A percentile compares a stretch with the other conserved stretches of the same genome.
These are phyloP conservation scores for Pyrenochaeta sp. DNA, from an alignment of 2,329 filamentous ascomycete genomes.

Conservation along the genomic window DNA sequence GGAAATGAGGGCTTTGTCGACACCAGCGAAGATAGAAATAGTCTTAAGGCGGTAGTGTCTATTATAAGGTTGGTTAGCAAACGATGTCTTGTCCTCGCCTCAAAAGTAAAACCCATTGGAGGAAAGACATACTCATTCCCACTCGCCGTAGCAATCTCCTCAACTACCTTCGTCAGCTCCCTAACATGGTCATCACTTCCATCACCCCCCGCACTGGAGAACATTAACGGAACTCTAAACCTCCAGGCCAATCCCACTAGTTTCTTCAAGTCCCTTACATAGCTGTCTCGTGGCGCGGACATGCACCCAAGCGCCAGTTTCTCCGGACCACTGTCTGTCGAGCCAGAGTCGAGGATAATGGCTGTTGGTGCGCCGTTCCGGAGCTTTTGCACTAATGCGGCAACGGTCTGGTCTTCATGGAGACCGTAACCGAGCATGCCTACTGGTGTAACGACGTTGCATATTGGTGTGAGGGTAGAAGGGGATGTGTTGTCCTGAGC, in stretches of 20 bases:
- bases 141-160: constrained; percentile 19
- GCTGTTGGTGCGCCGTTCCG: constrained; percentile 25
- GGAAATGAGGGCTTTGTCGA: constrained; percentile 21
- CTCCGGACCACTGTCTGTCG: constrained; percentile 34
- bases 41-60: constrained; percentile 28
- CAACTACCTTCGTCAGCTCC: constrained; percentile 22
- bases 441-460: constrained; percentile 56
- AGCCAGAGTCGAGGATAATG: constrained; percentile 37
- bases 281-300: constrained; percentile 22
- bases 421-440: constrained; percentile 63
- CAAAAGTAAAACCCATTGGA: neutral
- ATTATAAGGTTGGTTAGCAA: neutral
- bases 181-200: constrained; percentile 33
- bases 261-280: constrained; percentile 29
- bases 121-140: constrained; percentile 2
- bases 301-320: constrained; percentile 32
- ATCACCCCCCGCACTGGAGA: constrained; percentile 32
- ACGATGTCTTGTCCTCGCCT: too few species aligned
- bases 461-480: constrained; percentile 11
- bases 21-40: constrained; percentile 39
- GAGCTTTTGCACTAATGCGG: constrained; percentile 7
- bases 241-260: constrained; percentile 17
- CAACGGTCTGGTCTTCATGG: constrained; percentile 38
- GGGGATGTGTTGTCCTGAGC: neutral
- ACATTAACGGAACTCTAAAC: constrained; percentile 27